Evolutionary conservation across 2,329 filamentous ascomycete species (phyloP), one percentile per base, ranked within the genome.

Genomic region (Xylaria sp.): DNA sequence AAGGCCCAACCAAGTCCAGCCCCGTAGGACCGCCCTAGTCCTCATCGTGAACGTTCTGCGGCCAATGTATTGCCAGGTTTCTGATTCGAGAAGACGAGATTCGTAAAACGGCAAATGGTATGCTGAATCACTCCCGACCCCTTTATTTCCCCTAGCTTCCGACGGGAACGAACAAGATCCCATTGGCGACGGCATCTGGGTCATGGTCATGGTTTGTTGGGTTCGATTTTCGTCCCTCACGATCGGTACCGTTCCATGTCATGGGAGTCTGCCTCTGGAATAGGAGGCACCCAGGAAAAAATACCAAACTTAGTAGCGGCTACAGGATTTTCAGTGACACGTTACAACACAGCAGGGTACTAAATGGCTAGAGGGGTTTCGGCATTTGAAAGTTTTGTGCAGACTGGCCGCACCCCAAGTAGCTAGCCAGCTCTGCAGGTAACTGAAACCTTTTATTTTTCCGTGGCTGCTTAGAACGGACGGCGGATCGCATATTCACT

Each of bases 311-410:
- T 43, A 65, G 56, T 57, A 70, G 58, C 69, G 67, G 72, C 68
- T 69, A 69, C 67, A 72, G 58, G 59, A 70, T 68, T 72, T 69
- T 68, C 66, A 63, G 71, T 77, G 67, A 66, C 63, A 76, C 74
- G 74, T 76, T 76, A 73, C 75, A 73, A 69, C 57, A 66, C 63
- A 72, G 63, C 72, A 69, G 66, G 69, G 69, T 68, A 60, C 60
- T 59, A 25, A 57, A 66, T 72, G 68, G 60, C 63, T 41, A 70
- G 66, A 72, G 60, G 59, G 65, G 63, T 66, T 61, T 70, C 71
- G 71, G 73, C 71, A 72, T 72, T 74, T 73, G 66, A 63, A 57
- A 62, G 57, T 45, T 62, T 60, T 34, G 36, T 61, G 63, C 39
- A 58, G 43, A 57, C 45, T 52, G 52, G 43, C 46, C 25, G 53